phyloP scores from a whole-genome alignment of 2,329 filamentous ascomycete species.

The Alternaria arbusti region DNA sequence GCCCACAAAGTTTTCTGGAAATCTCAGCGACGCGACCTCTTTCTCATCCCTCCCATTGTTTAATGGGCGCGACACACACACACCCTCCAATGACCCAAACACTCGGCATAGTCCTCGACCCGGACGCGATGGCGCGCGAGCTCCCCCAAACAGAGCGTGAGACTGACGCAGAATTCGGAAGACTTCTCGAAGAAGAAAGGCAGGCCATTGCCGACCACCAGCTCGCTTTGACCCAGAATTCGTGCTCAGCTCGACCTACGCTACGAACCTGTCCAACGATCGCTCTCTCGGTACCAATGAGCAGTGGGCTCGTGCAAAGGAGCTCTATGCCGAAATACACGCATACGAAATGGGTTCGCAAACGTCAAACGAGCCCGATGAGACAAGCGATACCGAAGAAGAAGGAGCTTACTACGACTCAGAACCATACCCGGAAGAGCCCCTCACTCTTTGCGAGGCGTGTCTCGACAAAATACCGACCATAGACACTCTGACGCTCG shows the following conservation, averaged over 20 bases:
- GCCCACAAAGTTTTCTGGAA: neutral
- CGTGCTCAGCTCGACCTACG: slow-evolving; percentile 4
- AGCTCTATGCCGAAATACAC: neutral
- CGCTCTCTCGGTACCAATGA: neutral
- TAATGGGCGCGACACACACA: too few relatives aligned
- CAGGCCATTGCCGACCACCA: slow-evolving; percentile 21
- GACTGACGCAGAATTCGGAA: slow-evolving; percentile 5
- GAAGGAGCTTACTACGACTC: neutral
- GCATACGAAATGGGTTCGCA: neutral
- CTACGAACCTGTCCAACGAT: neutral
- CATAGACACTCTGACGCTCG: neutral
- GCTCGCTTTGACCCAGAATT: slow-evolving; percentile 8
- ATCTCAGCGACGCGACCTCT: too few relatives aligned
- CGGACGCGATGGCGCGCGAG: neutral
- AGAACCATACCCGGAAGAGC: neutral
- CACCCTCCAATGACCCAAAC: neutral
- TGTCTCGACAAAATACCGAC: neutral
- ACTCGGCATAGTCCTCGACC: neutral
- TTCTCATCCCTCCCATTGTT: too few relatives aligned
- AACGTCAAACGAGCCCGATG: too few relatives aligned
- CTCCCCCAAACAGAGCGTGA: slow-evolving; percentile 1
- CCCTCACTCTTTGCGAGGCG: neutral
- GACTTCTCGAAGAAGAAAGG: slow-evolving; percentile 18
- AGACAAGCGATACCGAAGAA: neutral
- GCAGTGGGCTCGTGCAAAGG: neutral